Base-by-base conservation (phyloP, 2,329 filamentous ascomycete genomes). In the Colletotrichum sp. region DNA sequence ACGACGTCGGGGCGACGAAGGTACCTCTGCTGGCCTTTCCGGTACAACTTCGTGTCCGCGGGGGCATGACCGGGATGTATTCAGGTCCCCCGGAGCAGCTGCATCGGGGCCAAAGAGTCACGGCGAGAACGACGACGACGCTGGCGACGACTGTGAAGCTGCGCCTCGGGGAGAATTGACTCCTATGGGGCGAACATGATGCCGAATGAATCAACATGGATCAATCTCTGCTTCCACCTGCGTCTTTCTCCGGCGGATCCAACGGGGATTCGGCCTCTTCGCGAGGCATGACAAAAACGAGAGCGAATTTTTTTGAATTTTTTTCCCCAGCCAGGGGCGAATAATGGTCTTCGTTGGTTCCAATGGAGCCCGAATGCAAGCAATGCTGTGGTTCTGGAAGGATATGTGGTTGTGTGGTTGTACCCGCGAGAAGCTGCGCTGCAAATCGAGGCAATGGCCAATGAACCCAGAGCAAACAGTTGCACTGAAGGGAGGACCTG, bases 91-190 rank as follows among this genome's bases (percentile, higher is more conserved):
- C 8, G 30, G n/a, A 64, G 34, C n/a, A 21, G 18, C 16, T 21
- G 61, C 3, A 26, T 64, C n/a, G 30, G 60, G 60, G 32, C 12
- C 18, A 36, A 39, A 34, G 64, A 61, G 64, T 52, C 64, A 61
- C 28, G 32, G 66, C 21, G 36, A 60, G 26, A 30, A 48, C 12
- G 68, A 67, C 32, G 59, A 64, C 72, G 72, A 71, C 65, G 39
- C 24, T 61, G 73, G 18, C 70, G 73, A 73, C 57, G 64, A 72
- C 63, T 65, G 18, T 60, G 43, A 59, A 24, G 70, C 73, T 65
- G 73, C 69, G 70, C 70, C 73, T 55, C 43, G 64, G 24, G 21
- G 32, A 28, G 18, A 70, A 34, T 63, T 16, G 32, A n/a, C 24
- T 60, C 18, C 30, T 32, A 71, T 55, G 64, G 64, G 73, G 73